phyloP scores from a whole-genome alignment of 2,329 filamentous ascomycete genomes.

The Aspergillus arachidicola region DNA sequence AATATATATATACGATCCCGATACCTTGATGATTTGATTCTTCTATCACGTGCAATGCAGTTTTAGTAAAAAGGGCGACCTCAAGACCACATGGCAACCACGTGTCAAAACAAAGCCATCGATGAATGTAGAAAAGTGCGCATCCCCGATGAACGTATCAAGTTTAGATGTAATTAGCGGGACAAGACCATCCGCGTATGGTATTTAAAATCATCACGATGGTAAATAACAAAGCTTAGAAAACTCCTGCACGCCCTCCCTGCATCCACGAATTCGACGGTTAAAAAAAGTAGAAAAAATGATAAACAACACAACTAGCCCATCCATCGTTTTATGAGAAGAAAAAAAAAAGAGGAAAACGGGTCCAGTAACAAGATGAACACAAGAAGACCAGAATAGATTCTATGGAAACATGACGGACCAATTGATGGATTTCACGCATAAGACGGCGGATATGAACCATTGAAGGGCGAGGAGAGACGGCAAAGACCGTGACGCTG shows the following conservation, averaged over 20 bases:
- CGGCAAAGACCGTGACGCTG: no score
- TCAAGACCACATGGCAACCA: constrained; percentile 6
- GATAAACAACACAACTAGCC: not conserved
- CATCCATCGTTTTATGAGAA: not conserved
- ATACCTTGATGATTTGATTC: not conserved
- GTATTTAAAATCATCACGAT: constrained; percentile 1
- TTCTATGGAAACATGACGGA: not conserved
- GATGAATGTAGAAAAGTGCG: not conserved
- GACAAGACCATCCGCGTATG: not conserved
- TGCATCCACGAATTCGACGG: not conserved
- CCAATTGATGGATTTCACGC: not conserved
- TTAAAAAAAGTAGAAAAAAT: not conserved
- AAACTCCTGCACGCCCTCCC: constrained; percentile 4
- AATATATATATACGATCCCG: not conserved
- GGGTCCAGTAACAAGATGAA: not conserved
- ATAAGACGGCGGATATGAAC: not conserved
- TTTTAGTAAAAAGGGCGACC: not conserved
- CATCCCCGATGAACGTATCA: not conserved
- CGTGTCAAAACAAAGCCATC: not conserved
- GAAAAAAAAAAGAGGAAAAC: not conserved
- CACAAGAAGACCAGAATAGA: not conserved
- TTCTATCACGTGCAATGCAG: not conserved
- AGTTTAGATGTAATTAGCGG: not conserved
- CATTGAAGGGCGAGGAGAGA: not conserved
- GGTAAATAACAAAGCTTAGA: constrained; percentile 1